Evolutionary conservation across 106 monocot species (phyloP), one percentile per base, ranked within the genome.

Genomic region (Dendrobium chrysotoxum): DNA sequence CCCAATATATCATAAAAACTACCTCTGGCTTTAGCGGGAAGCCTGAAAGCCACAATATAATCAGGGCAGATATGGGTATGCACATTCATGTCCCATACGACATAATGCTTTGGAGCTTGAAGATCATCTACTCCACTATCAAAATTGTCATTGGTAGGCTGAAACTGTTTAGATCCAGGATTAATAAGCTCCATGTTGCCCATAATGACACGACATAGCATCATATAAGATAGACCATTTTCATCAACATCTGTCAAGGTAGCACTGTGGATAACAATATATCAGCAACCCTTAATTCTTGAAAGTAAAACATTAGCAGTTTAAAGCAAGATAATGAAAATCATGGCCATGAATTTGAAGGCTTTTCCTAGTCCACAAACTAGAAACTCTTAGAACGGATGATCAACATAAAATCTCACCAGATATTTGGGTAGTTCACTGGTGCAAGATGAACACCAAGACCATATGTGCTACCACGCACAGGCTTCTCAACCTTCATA

Each of bases 171-270:
- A 74, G 90, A 92, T 75, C 87, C 88, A 79, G 57, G 82, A 21
- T 64, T 80, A 83, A 90, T 80, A 74, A 80, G 39, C 79, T 95
- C 92, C 45, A 86, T 72, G 71, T 89, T 95, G 46, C 95, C 95
- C 88, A 95, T 83, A 87, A 92, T 92, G 40, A 92, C 79, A 25
- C 88, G 88, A 79, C 95, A 95, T 61, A 95, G 65, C 77, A 95
- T 81, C 90, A 95, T 85, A 82, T 90, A 80, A 7, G 81, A 57
- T 46, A 92, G 39, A 41, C 90, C 87, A 84, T 89, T 90, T 86
- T 95, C 92, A 44, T 95, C 92, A 13, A 84, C 78, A 88, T 87
- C 90, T 54, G 88, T 88, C 78, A 86, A 87, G 72, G 83, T 82
- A 68, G 84, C 88, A 90, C 95, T 95, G 92, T 75, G 79, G 25